phyloP scores from a whole-genome alignment of 75 land plant species.

The Ceratopteris richardii region DNA sequence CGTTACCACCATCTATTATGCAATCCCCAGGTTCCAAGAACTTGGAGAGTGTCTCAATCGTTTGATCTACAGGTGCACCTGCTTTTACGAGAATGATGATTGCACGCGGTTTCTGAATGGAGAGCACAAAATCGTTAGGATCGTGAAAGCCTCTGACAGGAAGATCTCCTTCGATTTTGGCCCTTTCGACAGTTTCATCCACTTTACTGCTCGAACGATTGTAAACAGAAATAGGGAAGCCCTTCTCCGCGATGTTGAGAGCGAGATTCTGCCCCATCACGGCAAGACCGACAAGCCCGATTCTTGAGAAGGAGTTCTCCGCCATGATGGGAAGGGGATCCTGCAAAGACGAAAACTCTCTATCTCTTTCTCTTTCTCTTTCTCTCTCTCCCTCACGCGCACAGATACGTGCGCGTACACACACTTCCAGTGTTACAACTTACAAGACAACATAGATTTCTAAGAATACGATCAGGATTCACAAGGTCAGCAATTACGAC shows the following conservation, averaged over 20 bases:
- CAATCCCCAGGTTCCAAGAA: slow-evolving; percentile 16
- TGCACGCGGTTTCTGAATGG: slow-evolving; percentile 24
- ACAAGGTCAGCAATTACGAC: too few relatives aligned
- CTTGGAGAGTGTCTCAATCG: slow-evolving; percentile 20
- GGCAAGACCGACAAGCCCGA: slow-evolving; percentile 64
- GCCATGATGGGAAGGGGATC: too few relatives aligned
- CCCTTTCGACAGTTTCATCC: slow-evolving; percentile 29
- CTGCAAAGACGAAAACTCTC: too few relatives aligned
- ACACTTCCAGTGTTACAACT: too few relatives aligned
- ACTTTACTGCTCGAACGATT: slow-evolving; percentile 46
- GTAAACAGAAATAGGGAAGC: too few relatives aligned
- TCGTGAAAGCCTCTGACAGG: slow-evolving; percentile 22
- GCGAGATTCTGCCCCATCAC: slow-evolving; percentile 79
- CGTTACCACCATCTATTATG: slow-evolving; percentile 24
- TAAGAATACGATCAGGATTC: too few relatives aligned
- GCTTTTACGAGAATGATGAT: slow-evolving; percentile 37
- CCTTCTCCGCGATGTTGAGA: slow-evolving; percentile 71
- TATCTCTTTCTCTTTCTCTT: too few relatives aligned
- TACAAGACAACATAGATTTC: too few relatives aligned
- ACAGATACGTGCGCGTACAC: too few relatives aligned
- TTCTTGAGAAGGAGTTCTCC: too few relatives aligned
- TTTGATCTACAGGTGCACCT: too few relatives aligned
- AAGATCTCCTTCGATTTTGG: slow-evolving; percentile 26
- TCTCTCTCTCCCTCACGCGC: too few relatives aligned
- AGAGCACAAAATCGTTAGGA: slow-evolving; percentile 26